phyloP scores from a whole-genome alignment of 2,329 filamentous ascomycete species.

The Zymoseptoria crescenta region DNA sequence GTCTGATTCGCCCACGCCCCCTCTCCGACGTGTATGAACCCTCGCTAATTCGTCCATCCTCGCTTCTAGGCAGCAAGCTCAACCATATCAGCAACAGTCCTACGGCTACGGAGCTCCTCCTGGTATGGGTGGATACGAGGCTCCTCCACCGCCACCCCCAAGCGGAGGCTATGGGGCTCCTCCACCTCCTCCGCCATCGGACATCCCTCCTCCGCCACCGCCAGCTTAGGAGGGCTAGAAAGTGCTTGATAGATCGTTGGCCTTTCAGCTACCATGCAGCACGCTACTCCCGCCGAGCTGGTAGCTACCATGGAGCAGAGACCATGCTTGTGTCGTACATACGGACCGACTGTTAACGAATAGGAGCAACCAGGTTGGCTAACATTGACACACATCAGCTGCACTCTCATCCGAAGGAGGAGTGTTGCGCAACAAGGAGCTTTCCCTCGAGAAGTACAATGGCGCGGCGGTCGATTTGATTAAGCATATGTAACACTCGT shows the following conservation, averaged over 20 bases:
- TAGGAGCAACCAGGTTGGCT: neutral
- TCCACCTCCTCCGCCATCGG: conserved; percentile 53
- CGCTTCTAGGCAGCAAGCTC: conserved; percentile 1
- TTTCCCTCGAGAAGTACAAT: neutral
- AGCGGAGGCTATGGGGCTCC: conserved; percentile 43
- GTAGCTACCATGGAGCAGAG: neutral
- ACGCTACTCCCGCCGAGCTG: no score
- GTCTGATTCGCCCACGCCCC: neutral
- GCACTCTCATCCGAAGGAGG: neutral
- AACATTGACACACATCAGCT: neutral
- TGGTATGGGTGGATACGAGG: conserved; percentile 15
- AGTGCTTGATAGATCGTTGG: neutral
- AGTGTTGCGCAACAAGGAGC: neutral
- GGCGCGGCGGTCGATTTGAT: neutral
- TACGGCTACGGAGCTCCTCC: conserved; percentile 7
- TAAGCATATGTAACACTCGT: neutral
- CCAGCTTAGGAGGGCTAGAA: conserved; percentile 27
- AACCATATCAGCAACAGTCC: conserved; percentile 2
- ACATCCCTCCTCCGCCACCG: conserved; percentile 58
- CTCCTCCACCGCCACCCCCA: conserved; percentile 45
- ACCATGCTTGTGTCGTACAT: neutral
- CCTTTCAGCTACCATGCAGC: neutral
- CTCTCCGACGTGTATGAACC: neutral
- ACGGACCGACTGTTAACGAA: neutral
- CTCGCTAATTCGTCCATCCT: neutral